Evolutionary conservation across 2,329 filamentous ascomycete genomes (phyloP).

Genomic region (Raffaelea deltoideospora): DNA sequence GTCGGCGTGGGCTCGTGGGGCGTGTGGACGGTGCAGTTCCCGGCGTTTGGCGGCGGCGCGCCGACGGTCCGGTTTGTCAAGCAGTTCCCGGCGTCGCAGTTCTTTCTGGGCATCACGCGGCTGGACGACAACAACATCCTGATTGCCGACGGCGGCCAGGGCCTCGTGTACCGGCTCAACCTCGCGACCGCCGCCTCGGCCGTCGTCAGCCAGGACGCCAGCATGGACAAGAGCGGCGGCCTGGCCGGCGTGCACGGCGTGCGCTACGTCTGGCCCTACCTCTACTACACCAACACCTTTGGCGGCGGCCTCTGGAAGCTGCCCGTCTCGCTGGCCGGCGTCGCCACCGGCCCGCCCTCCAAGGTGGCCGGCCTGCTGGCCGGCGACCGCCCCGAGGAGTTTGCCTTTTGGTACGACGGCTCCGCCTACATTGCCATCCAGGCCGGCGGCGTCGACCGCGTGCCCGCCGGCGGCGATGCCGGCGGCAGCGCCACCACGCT

Average conservation of each 20-base stretch:
- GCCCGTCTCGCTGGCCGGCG: background rate
- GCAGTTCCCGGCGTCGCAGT: slow-evolving; percentile 14
- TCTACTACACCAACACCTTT: slow-evolving; percentile 18
- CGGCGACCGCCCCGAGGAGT: background rate
- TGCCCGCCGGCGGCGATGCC: background rate
- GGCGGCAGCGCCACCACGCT: background rate
- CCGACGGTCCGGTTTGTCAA: slow-evolving; percentile 10
- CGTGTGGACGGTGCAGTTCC: slow-evolving; percentile 15
- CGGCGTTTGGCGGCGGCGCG: slow-evolving; percentile 5
- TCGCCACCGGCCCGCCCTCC: background rate
- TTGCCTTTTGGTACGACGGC: background rate
- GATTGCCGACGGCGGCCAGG: slow-evolving; percentile 16
- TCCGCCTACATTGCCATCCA: background rate
- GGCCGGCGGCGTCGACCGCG: background rate
- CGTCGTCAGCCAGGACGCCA: slow-evolving; percentile 13
- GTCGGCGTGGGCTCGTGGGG: slow-evolving; percentile 12
- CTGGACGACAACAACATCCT: slow-evolving; percentile 14
- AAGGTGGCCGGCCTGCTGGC: slow-evolving; percentile 2
- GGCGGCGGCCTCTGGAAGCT: slow-evolving; percentile 3
- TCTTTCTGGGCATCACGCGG: slow-evolving; percentile 16
- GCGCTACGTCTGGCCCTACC: slow-evolving; percentile 13
- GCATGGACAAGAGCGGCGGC: slow-evolving; percentile 14
- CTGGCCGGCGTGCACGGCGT: slow-evolving; percentile 15
- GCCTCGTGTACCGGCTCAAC: slow-evolving; percentile 13
- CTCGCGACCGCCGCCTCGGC: slow-evolving; percentile 13